phyloP scores from a whole-genome alignment of 495 filamentous ascomycete species.

The Trichoderma virens region DNA sequence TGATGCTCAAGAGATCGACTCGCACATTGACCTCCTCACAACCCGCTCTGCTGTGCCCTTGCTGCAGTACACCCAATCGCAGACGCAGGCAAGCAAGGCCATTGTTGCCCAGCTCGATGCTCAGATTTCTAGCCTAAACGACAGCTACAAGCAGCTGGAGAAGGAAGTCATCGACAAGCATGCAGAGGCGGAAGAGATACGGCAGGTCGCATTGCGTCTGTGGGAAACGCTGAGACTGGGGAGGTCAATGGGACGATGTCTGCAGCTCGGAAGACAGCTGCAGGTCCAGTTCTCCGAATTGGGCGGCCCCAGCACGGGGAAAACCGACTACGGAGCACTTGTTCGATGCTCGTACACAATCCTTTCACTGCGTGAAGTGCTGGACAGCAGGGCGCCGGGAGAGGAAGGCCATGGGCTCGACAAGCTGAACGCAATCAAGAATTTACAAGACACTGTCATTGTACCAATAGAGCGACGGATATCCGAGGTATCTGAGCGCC shows the following conservation, averaged over 20 bases:
- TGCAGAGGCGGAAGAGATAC: constrained; percentile 71
- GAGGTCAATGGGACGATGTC: constrained; percentile 63
- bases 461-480: constrained; percentile 63
- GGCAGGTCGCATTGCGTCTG: constrained; percentile 61
- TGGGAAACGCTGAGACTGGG: constrained; percentile 72
- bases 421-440: constrained; percentile 58
- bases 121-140: constrained; percentile 70
- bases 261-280: constrained; percentile 77
- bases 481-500: constrained; percentile 63
- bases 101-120: constrained; percentile 66
- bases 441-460: constrained; percentile 58
- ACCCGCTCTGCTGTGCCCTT: constrained; percentile 77
- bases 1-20: constrained; percentile 95
- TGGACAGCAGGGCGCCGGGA: constrained; percentile 51
- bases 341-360: constrained; percentile 72
- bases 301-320: constrained; percentile 24
- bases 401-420: constrained; percentile 73
- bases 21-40: constrained; percentile 84
- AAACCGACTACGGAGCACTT: constrained; percentile 67
- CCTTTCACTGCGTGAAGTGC: constrained; percentile 61
- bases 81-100: constrained; percentile 56
- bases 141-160: constrained; percentile 74
- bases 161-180: constrained; percentile 76
- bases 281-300: constrained; percentile 66
- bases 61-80: constrained; percentile 66